phyloP scores from a whole-genome alignment of 2,329 filamentous ascomycete genomes.

The Trichoderma arundinaceum region DNA sequence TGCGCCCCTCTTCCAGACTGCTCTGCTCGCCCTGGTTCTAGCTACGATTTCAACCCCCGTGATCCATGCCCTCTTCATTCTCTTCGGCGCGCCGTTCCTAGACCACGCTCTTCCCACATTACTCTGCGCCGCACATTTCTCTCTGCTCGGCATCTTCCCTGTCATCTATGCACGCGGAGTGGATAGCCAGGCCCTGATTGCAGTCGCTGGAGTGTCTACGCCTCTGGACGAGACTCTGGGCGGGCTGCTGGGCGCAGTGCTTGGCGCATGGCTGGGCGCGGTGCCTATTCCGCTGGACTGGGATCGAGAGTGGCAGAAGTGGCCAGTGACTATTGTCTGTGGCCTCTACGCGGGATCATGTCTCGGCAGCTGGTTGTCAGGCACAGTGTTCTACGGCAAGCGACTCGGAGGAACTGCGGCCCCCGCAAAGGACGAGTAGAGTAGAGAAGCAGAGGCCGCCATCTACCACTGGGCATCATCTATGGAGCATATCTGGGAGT shows the following conservation, averaged over 20 bases:
- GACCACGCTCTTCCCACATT: constrained; percentile 79
- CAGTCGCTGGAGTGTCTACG: constrained; percentile 67
- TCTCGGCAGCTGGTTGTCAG: constrained; percentile 69
- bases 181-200: constrained; percentile 72
- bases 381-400: constrained; percentile 55
- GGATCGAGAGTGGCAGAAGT: constrained; percentile 99
- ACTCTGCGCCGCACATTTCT: constrained; percentile 80
- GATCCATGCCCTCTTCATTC: constrained; percentile 69
- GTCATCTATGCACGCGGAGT: constrained; percentile 87
- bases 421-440: constrained; percentile 43
- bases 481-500: constrained; percentile 1
- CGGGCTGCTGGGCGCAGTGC: constrained; percentile 73
- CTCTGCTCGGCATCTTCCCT: constrained; percentile 77
- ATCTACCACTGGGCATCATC: constrained; percentile 2
- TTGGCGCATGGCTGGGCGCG: constrained; percentile 92
- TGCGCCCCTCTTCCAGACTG: constrained; percentile 44
- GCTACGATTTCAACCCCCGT: constrained; percentile 72
- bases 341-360: constrained; percentile 82
- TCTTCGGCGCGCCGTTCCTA: constrained; percentile 90
- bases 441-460: constrained; percentile 28
- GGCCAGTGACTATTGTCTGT: constrained; percentile 88
- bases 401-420: constrained; percentile 42
- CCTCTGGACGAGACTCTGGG: constrained; percentile 88
- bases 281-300: constrained; percentile 96
- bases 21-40: constrained; percentile 59